Base-by-base conservation (phyloP, 192 early-diverging fungal genomes). In the Umbelopsis sp. region DNA sequence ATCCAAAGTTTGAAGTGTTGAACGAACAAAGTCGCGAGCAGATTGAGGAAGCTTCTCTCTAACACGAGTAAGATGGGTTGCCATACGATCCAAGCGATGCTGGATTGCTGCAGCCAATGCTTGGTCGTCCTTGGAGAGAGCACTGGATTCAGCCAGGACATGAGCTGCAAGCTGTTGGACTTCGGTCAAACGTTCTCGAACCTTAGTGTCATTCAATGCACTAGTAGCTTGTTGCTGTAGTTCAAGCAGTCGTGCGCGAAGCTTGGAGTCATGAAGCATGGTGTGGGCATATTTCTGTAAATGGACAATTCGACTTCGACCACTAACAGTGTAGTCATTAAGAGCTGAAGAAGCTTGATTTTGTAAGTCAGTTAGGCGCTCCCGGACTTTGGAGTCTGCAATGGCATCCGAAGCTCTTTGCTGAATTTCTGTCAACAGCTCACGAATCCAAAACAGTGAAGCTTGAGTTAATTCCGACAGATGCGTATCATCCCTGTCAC, bases 261-360 rank as follows among this genome's bases (percentile, higher is more conserved):
- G 31, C 29, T 62, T 62, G 14, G 56, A 62, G 56, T 62, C 56
- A 62, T 62, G 56, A 29, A 62, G 26, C 26, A 62, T 62, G n/a
- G 56, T 62, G 17, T 62, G 56, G 34, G 56, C 56, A 14, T 62
- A 62, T 36, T 62, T 62, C 26, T 62, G 56, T 6, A 62, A 20
- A n/a, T 62, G 56, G 4, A 31, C 32, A 3, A 62, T 62, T 62
- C 56, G 24, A 1, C 29, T 62, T 36, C 56, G 24, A 8, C 29
- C 17, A 2, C 2, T 0, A n/a, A 32, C 14, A 5, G 31, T 34
- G 8, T 62, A 34, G 20, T 34, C 56, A 17, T 26, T 32, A 29
- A 62, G 56, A 2, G 56, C 56, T 34, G 26, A 17, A 0, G 56
- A 32, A 17, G 56, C 56, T 20, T 62, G 56, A 20, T 62, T 26